These are phyloP conservation scores for Wallacemonas sp. DNA, from an alignment of 208 protist genomes.

Conservation along the genomic window DNA sequence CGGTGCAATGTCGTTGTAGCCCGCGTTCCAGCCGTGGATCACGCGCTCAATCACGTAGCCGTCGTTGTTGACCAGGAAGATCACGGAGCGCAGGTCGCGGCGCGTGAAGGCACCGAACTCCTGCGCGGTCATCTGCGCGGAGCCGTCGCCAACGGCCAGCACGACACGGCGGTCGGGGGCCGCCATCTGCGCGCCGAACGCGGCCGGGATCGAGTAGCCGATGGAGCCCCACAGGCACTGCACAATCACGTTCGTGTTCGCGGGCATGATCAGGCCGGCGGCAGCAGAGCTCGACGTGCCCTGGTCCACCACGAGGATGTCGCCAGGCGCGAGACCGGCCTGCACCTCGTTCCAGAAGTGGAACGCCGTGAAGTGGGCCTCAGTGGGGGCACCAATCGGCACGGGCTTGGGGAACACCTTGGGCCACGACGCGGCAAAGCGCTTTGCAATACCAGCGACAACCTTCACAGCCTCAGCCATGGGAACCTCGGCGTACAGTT, in stretches of 20 bases:
- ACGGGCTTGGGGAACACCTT: constrained; percentile 18
- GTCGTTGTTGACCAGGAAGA: constrained; percentile 59
- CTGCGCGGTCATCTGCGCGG: constrained; percentile 50
- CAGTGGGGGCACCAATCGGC: constrained; percentile 26
- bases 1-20: constrained; percentile 49
- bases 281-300: constrained; percentile 38
- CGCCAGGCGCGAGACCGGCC: constrained; percentile 28
- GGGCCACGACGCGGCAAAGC: constrained; percentile 8
- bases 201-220: constrained; percentile 45
- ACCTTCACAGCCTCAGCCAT: constrained; percentile 33
- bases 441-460: constrained; percentile 19
- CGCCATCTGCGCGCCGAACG: constrained; percentile 44
- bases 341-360: constrained; percentile 53
- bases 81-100: constrained; percentile 27
- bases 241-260: constrained; percentile 20
- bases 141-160: constrained; percentile 35
- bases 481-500: constrained; percentile 20
- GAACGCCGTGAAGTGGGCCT: constrained; percentile 16
- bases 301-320: constrained; percentile 47
- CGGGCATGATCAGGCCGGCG: constrained; percentile 36
- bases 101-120: constrained; percentile 45
- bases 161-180: constrained; percentile 37
- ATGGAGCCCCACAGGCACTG: constrained; percentile 48
- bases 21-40: constrained; percentile 50
- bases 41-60: constrained; percentile 53